A percentile compares a stretch with the other conserved stretches of the same genome.
phyloP scores from a whole-genome alignment of 1,284 basidiomycete genomes.

The Ustilago esculenta region DNA sequence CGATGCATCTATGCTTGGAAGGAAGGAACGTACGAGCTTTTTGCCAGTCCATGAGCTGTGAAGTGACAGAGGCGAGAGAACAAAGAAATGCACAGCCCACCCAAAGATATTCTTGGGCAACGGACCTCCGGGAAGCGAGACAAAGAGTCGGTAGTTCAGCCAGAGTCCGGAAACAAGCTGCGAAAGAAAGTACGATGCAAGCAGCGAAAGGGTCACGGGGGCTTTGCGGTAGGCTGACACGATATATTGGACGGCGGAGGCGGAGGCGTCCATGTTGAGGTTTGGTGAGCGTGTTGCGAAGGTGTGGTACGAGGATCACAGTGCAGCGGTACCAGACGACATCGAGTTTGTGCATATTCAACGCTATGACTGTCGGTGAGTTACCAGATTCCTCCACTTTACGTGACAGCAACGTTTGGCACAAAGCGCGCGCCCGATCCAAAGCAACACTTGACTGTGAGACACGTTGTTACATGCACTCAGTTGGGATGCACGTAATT shows the following conservation, averaged over 20 bases:
- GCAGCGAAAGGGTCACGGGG: slow-evolving; percentile 26
- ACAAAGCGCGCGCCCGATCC: slow-evolving; percentile 2
- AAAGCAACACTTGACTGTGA: slow-evolving; percentile 20
- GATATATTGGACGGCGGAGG: slow-evolving; percentile 7
- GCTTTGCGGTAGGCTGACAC: slow-evolving; percentile 31
- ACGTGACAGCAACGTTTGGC: slow-evolving; percentile 23
- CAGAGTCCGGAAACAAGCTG: slow-evolving; percentile 23
- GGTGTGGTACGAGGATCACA: too few relatives aligned
- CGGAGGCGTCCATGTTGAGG: slow-evolving; percentile 3
- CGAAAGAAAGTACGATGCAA: slow-evolving; percentile 35
- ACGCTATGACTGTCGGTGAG: too few relatives aligned
- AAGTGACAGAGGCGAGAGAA: slow-evolving; percentile 30
- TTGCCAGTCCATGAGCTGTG: slow-evolving; percentile 17
- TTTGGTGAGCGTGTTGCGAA: too few relatives aligned
- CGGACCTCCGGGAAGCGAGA: slow-evolving; percentile 37
- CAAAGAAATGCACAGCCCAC: slow-evolving; percentile 37
- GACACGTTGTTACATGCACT: too few relatives aligned
- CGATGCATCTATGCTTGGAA: background rate
- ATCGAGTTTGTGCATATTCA: too few relatives aligned
- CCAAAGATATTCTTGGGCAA: slow-evolving; percentile 43
- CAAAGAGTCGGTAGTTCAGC: slow-evolving; percentile 36
- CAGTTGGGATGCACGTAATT: too few relatives aligned
- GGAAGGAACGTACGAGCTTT: slow-evolving; percentile 9
- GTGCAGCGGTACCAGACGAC: too few relatives aligned
- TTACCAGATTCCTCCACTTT: slow-evolving; percentile 16